Evolutionary conservation across 768 basidiomycete species (phyloP).

Genomic region (Phanerochaete carnosa): DNA sequence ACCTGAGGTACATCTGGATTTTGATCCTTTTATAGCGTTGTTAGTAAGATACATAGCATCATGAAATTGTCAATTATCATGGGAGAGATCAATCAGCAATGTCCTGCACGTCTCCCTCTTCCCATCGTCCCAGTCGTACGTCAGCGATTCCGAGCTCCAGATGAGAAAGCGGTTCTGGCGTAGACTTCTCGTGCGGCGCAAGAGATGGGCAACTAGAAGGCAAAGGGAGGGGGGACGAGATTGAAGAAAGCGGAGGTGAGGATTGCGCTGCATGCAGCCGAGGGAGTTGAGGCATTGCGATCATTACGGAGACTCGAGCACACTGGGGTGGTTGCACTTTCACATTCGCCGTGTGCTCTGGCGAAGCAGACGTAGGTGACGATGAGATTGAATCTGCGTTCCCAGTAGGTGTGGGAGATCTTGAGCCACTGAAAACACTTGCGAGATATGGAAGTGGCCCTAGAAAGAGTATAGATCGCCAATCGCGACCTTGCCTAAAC

Average conservation of each 20-base stretch:
- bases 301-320: background rate
- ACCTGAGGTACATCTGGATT: too few species aligned
- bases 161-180: background rate
- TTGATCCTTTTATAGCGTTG: too few species aligned
- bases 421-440: too few species aligned
- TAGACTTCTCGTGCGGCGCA: background rate
- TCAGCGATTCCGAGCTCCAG: slow-evolving; percentile 9
- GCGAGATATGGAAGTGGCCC: too few species aligned
- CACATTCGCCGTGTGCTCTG: background rate
- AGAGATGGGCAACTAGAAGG: background rate
- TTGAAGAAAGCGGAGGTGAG: background rate
- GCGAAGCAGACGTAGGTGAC: background rate
- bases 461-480: too few species aligned
- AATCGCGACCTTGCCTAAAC: too few species aligned
- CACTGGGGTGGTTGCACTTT: background rate
- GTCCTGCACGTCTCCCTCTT: background rate
- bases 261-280: background rate
- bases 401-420: too few species aligned
- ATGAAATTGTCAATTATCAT: background rate
- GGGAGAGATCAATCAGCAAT: background rate
- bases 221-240: background rate
- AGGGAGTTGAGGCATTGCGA: slow-evolving; percentile 1
- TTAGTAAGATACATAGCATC: background rate
- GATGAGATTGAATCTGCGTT: too few species aligned
- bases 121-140: background rate